Conservation (phyloP, 306 rosid species). For the Vigna reflexopilosa region DNA sequence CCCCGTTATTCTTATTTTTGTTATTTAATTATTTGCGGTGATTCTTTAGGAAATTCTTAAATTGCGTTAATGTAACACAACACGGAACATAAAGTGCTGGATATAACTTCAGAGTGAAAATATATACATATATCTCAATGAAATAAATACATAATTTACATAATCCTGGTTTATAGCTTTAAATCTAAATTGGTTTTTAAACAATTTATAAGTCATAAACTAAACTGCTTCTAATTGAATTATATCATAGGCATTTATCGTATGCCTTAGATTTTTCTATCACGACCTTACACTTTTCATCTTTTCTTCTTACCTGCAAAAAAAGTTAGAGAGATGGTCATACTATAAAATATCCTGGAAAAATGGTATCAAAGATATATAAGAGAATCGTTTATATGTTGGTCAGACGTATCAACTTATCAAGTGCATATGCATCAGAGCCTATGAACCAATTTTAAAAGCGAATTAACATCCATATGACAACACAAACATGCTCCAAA, state of each 20-base stretch:
- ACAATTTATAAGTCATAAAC: slow-evolving; percentile 15
- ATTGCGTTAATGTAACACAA: too few species aligned
- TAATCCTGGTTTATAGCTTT: slow-evolving; percentile 25
- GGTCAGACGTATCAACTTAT: slow-evolving; percentile 4
- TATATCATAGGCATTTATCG: slow-evolving; percentile 46
- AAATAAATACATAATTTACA: slow-evolving; percentile 37
- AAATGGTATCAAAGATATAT: slow-evolving; percentile 20
- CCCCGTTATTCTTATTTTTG: too few species aligned
- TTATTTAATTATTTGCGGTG: too few species aligned
- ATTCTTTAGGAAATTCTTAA: too few species aligned
- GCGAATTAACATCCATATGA: background rate
- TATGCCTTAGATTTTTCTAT: slow-evolving; percentile 72
- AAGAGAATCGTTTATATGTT: slow-evolving; percentile 5
- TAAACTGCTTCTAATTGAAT: slow-evolving; percentile 6
- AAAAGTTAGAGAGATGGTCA: slow-evolving; percentile 11
- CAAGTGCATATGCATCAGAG: slow-evolving; percentile 10
- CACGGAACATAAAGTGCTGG: slow-evolving; percentile 20
- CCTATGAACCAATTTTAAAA: slow-evolving; percentile 3
- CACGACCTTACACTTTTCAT: slow-evolving; percentile 57
- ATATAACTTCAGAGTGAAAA: slow-evolving; percentile 16
- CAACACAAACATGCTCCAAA: slow-evolving; percentile 8
- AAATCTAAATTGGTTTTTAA: background rate
- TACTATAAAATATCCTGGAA: slow-evolving; percentile 25
- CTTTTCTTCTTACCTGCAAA: slow-evolving; percentile 73
- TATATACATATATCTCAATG: slow-evolving; percentile 15